Evolutionary conservation across 192 early-diverging fungal genomes (phyloP).

Genomic region (Backusella luteola): DNA sequence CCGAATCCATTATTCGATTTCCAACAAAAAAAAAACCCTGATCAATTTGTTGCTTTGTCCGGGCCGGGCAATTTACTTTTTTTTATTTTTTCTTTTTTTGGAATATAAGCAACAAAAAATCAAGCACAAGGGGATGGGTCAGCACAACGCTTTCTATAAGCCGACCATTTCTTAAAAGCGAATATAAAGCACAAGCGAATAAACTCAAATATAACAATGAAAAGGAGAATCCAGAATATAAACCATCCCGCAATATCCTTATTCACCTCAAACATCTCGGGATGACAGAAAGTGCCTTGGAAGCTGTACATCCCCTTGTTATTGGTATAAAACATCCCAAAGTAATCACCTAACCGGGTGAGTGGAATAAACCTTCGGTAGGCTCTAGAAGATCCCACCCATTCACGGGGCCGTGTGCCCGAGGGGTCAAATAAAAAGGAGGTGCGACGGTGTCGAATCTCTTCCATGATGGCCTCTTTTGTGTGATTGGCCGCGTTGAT

Average conservation of each 20-base stretch:
- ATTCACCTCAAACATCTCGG: conserved; percentile 47
- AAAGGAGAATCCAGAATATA: conserved; percentile 40
- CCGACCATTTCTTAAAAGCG: neutral
- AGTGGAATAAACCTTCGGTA: conserved; percentile 54
- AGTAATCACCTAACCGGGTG: conserved; percentile 52
- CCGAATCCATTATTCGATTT: neutral
- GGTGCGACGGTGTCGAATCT: conserved; percentile 56
- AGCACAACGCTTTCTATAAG: neutral
- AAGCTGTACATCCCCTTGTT: conserved; percentile 72
- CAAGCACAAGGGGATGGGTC: neutral
- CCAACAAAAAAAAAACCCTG: neutral
- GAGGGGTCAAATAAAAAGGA: conserved; percentile 67
- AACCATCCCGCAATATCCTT: conserved; percentile 42
- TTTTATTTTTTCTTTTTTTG: neutral
- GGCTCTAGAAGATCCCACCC: conserved; percentile 25
- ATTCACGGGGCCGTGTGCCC: conserved; percentile 50
- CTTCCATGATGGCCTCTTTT: conserved; percentile 50
- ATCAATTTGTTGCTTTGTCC: neutral
- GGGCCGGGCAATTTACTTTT: neutral
- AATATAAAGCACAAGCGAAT: conserved; percentile 6
- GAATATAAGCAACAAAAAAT: neutral
- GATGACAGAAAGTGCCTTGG: conserved; percentile 63
- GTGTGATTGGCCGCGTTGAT: conserved; percentile 45
- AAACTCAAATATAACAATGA: conserved; percentile 19
- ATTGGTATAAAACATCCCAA: conserved; percentile 57